Conservation (phyloP, 495 filamentous ascomycete genomes). For the Lepidopterella palustris region DNA sequence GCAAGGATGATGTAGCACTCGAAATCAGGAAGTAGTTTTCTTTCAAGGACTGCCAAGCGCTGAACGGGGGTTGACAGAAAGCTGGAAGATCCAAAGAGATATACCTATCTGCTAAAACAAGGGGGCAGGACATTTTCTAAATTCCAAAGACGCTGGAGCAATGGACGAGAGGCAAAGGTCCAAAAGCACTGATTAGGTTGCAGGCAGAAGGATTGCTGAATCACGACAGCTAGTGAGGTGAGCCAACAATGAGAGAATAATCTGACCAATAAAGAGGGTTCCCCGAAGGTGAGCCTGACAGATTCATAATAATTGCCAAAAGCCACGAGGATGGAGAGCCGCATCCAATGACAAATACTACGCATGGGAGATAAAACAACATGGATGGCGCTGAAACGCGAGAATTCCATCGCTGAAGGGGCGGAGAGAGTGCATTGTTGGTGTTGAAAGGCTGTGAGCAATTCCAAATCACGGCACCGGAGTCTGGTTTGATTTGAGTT, state of each 20-base stretch:
- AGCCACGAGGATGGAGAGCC: slow-evolving; percentile 8
- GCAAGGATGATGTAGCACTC: neutral
- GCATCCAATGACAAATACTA: slow-evolving; percentile 17
- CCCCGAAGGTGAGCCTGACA: neutral
- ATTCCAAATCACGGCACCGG: slow-evolving; percentile 1
- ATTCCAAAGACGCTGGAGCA: neutral
- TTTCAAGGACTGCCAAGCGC: neutral
- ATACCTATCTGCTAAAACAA: neutral
- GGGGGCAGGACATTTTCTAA: neutral
- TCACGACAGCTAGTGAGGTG: neutral
- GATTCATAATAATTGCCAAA: neutral
- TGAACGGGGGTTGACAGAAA: neutral
- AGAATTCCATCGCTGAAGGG: neutral
- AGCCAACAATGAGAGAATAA: neutral
- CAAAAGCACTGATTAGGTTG: neutral
- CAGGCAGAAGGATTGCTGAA: neutral
- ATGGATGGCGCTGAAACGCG: slow-evolving; percentile 4
- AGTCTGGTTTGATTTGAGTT: slow-evolving; percentile 2
- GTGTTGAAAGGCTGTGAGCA: neutral
- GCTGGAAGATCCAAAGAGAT: neutral
- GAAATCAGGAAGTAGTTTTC: neutral
- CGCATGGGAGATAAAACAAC: neutral
- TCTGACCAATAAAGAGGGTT: neutral
- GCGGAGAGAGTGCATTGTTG: neutral
- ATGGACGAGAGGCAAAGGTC: neutral